Conservation (phyloP, 768 basidiomycete species). For the Collybia sp. region DNA sequence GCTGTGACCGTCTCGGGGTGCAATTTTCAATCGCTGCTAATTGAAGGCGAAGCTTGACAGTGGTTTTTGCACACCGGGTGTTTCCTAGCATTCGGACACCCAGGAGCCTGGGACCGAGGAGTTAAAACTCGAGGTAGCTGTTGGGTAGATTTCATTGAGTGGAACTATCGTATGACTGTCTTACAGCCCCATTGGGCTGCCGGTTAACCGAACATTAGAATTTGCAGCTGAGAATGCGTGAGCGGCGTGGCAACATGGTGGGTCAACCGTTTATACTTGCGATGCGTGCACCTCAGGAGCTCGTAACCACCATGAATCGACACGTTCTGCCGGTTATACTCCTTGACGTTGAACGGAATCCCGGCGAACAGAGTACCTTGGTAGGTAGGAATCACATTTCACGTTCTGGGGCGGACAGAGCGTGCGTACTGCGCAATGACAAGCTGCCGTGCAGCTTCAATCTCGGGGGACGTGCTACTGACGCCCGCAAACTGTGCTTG, state of each 20-base stretch:
- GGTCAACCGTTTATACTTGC: constrained; percentile 25
- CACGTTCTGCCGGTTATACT: constrained; percentile 34
- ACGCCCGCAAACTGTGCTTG: constrained; percentile 6
- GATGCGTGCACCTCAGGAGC: constrained; percentile 28
- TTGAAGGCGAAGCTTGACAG: no score
- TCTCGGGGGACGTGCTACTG: constrained; percentile 13
- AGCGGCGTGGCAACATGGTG: background rate
- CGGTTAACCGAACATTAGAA: constrained; percentile 26
- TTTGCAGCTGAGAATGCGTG: constrained; percentile 10
- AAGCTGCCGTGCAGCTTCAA: constrained; percentile 18
- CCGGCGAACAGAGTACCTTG: constrained; percentile 32
- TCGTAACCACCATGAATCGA: constrained; percentile 35
- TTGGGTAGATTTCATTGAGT: no score
- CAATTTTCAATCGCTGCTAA: no score
- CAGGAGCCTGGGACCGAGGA: no score
- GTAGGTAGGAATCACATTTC: constrained; percentile 1
- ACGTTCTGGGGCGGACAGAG: background rate
- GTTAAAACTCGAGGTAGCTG: no score
- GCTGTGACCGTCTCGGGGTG: no score
- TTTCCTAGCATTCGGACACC: no score
- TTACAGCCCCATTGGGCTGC: constrained; percentile 23
- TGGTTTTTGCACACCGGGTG: no score
- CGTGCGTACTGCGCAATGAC: constrained; percentile 13
- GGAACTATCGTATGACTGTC: background rate
- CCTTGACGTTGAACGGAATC: constrained; percentile 33